Conservation (phyloP, 495 filamentous ascomycete species). For the Glonium stellatum region DNA sequence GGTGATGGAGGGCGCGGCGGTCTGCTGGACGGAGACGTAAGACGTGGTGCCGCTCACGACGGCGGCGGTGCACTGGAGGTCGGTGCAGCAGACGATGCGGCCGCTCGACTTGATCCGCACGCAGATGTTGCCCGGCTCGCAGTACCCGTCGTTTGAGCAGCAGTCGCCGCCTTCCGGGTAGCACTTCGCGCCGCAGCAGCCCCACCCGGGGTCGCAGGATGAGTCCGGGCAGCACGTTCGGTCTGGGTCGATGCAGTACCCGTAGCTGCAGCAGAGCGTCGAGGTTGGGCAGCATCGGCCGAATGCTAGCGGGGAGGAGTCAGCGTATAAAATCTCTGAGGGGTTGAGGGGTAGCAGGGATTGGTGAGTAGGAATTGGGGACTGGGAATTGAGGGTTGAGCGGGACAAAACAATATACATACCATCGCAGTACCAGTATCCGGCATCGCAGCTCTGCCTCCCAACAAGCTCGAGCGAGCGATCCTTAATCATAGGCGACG, state of each 20-base stretch:
- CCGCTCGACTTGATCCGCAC: constrained; percentile 9
- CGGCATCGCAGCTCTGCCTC: constrained; percentile 26
- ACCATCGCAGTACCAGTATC: constrained; percentile 30
- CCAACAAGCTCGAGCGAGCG: constrained; percentile 12
- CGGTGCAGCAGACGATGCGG: constrained; percentile 19
- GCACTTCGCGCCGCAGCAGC: constrained; percentile 30
- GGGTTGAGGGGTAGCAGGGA: constrained; percentile 10
- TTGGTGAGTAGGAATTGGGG: background rate
- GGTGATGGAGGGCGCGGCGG: background rate
- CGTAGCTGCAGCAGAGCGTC: constrained; percentile 25
- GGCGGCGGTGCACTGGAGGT: constrained; percentile 15
- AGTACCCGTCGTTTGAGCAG: constrained; percentile 26
- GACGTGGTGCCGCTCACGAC: constrained; percentile 15
- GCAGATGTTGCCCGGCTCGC: constrained; percentile 29
- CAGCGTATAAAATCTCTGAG: no score
- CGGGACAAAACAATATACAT: constrained; percentile 2
- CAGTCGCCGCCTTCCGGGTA: constrained; percentile 26
- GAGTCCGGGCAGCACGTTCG: constrained; percentile 25
- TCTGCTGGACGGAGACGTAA: background rate
- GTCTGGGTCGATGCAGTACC: constrained; percentile 22
- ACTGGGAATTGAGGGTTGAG: background rate
- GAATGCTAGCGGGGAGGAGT: background rate
- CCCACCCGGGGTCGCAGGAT: constrained; percentile 23
- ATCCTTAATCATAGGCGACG: constrained; percentile 8
- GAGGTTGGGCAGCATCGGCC: constrained; percentile 28